Evolutionary conservation across 495 filamentous ascomycete species (phyloP).

Genomic region (Durotheca rogersii): DNA sequence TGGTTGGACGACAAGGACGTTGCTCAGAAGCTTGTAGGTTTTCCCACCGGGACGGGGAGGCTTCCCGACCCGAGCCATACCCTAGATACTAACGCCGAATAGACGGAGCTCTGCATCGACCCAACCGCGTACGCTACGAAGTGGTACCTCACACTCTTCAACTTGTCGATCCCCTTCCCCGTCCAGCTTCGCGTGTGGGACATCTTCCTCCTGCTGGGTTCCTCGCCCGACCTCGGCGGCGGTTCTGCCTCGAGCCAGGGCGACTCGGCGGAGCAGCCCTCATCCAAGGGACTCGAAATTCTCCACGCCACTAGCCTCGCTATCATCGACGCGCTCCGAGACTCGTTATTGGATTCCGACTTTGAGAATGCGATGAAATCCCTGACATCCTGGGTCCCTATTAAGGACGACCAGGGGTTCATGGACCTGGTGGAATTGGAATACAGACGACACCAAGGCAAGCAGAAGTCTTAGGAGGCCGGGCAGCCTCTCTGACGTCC

Average conservation of each 20-base stretch:
- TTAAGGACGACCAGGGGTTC: conserved; percentile 90
- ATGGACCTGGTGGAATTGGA: conserved; percentile 93
- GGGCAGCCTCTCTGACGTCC: conserved; percentile 3
- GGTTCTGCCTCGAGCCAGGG: conserved; percentile 10
- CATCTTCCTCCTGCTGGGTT: conserved; percentile 93
- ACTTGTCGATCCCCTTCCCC: conserved; percentile 92
- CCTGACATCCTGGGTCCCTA: conserved; percentile 91
- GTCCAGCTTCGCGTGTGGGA: conserved; percentile 99
- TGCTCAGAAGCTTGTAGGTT: conserved; percentile 72
- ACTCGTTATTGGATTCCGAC: conserved; percentile 88
- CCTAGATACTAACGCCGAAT: conserved; percentile 16
- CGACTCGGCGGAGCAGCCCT: conserved; percentile 18
- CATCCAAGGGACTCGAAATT: conserved; percentile 68
- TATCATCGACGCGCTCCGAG: conserved; percentile 86
- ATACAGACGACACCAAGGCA: conserved; percentile 69
- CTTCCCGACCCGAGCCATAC: not conserved
- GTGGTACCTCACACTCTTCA: conserved; percentile 98
- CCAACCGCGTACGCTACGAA: conserved; percentile 91
- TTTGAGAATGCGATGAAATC: conserved; percentile 99
- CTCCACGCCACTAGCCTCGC: conserved; percentile 89
- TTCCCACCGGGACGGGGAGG: no score
- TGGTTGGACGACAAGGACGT: conserved; percentile 82
- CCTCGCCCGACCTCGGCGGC: conserved; percentile 19
- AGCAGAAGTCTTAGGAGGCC: conserved; percentile 34
- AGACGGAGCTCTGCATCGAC: conserved; percentile 78